Evolutionary conservation across 2,329 filamentous ascomycete species (phyloP).

Genomic region (Exophiala oligosperma): DNA sequence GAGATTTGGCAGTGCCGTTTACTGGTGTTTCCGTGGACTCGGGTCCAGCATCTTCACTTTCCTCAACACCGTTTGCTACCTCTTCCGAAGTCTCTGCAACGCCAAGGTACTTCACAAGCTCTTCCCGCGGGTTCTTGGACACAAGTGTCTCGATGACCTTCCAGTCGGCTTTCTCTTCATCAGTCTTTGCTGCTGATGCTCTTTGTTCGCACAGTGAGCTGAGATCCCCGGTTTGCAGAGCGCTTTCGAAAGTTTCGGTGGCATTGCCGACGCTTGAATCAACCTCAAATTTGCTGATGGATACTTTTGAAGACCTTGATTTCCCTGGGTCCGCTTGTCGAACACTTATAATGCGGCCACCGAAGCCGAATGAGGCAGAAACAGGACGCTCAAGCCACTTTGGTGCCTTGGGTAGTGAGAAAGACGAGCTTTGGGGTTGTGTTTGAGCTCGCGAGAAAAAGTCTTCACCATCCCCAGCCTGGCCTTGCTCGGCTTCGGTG

Average conservation of each 20-base stretch:
- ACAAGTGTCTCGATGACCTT: slow-evolving; percentile 87
- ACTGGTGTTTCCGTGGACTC: slow-evolving; percentile 47
- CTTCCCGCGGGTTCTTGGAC: slow-evolving; percentile 78
- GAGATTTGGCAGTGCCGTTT: slow-evolving; percentile 53
- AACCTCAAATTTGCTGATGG: slow-evolving; percentile 83
- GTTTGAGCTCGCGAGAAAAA: slow-evolving; percentile 94
- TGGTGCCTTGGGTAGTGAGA: slow-evolving; percentile 81
- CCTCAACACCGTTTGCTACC: slow-evolving; percentile 39
- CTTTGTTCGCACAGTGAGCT: slow-evolving; percentile 76
- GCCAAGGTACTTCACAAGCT: slow-evolving; percentile 87
- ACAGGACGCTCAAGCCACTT: slow-evolving; percentile 86
- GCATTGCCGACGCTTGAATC: slow-evolving; percentile 82
- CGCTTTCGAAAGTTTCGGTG: slow-evolving; percentile 82
- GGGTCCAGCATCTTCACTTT: slow-evolving; percentile 33
- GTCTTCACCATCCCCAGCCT: slow-evolving; percentile 82
- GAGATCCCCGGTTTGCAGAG: slow-evolving; percentile 75
- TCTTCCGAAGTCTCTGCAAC: slow-evolving; percentile 66
- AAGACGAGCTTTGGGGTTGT: slow-evolving; percentile 85
- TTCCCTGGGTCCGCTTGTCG: slow-evolving; percentile 62
- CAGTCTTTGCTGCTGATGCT: slow-evolving; percentile 71
- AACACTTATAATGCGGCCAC: slow-evolving; percentile 84
- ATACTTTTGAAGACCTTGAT: slow-evolving; percentile 69
- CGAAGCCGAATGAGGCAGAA: slow-evolving; percentile 90
- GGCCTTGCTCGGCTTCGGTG: slow-evolving; percentile 65
- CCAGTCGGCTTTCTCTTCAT: slow-evolving; percentile 96